phyloP scores from a whole-genome alignment of 2,329 filamentous ascomycete species.

The Endocalyx cinctus region DNA sequence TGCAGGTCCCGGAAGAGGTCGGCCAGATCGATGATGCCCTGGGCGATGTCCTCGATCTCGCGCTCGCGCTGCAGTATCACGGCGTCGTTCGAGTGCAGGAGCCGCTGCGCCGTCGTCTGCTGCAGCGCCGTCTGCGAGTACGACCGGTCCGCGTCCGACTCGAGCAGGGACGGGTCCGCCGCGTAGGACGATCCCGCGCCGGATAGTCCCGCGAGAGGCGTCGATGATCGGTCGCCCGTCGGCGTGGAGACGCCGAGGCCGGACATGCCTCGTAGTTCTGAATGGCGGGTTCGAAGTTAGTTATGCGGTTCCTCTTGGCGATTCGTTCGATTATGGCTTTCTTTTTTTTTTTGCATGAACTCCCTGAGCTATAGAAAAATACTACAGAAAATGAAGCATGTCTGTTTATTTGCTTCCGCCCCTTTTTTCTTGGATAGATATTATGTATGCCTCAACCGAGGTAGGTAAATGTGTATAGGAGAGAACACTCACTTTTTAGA shows the following conservation, averaged over 20 bases:
- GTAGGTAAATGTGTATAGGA: no score
- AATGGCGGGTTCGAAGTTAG: no score
- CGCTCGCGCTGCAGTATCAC: slow-evolving; percentile 87
- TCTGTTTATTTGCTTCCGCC: neutral
- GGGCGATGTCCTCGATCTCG: slow-evolving; percentile 96
- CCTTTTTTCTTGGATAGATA: no score
- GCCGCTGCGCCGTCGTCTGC: slow-evolving; percentile 62
- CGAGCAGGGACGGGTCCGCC: slow-evolving; percentile 78
- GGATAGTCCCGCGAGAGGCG: slow-evolving; percentile 36
- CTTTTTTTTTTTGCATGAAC: neutral
- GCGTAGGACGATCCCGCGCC: slow-evolving; percentile 52
- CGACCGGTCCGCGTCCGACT: slow-evolving; percentile 88
- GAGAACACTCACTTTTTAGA: slow-evolving; percentile 80
- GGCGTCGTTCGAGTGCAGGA: slow-evolving; percentile 71
- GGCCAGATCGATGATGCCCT: slow-evolving; percentile 94
- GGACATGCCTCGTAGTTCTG: slow-evolving; percentile 71
- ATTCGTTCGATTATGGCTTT: slow-evolving; percentile 15
- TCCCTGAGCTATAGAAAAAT: no score
- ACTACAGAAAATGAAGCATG: neutral
- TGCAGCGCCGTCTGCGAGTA: slow-evolving; percentile 84
- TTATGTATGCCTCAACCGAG: no score
- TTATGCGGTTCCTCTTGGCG: slow-evolving; percentile 1
- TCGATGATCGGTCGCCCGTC: slow-evolving; percentile 46
- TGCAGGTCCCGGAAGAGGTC: slow-evolving; percentile 97
- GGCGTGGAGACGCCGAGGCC: slow-evolving; percentile 50